Conservation (phyloP, 345 rosid genomes). For the Gossypium ekmanianum region DNA sequence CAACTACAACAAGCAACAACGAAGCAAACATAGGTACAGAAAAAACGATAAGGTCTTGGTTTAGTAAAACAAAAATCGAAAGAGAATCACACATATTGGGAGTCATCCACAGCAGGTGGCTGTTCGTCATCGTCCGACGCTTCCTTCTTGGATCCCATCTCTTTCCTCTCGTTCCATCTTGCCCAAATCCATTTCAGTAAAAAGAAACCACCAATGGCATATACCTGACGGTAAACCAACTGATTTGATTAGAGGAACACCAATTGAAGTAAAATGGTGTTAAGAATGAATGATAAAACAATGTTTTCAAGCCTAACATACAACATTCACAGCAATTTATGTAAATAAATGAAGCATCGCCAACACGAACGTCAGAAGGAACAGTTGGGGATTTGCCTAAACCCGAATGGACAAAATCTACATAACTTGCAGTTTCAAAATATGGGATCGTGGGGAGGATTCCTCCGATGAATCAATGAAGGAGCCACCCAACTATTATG, state of each 20-base stretch:
- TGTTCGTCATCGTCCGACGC: slow-evolving; percentile 27
- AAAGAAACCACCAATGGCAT: slow-evolving; percentile 80
- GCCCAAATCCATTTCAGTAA: slow-evolving; percentile 80
- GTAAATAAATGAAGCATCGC: too few species aligned
- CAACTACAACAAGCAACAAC: too few species aligned
- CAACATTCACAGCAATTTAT: too few species aligned
- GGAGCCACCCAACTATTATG: too few species aligned
- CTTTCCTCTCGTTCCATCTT: slow-evolving; percentile 79
- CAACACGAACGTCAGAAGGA: too few species aligned
- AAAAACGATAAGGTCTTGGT: neutral
- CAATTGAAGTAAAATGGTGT: neutral
- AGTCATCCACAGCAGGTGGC: slow-evolving; percentile 33
- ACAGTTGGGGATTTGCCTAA: too few species aligned
- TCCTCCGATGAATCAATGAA: too few species aligned
- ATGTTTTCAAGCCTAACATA: neutral
- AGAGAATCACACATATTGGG: slow-evolving; percentile 12
- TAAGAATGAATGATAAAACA: neutral
- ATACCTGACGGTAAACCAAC: slow-evolving; percentile 45
- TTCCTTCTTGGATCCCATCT: slow-evolving; percentile 44
- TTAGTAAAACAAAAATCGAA: neutral
- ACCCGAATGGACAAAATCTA: neutral
- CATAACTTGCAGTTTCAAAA: neutral
- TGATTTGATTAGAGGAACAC: slow-evolving; percentile 2
- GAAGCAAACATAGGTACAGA: neutral
- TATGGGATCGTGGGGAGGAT: too few species aligned